Percentiles rank a stretch among this genome's conserved stretches.
Evolutionary conservation across 164 flowering plant genomes (phyloP).

Genomic region (Saururus chinensis): DNA sequence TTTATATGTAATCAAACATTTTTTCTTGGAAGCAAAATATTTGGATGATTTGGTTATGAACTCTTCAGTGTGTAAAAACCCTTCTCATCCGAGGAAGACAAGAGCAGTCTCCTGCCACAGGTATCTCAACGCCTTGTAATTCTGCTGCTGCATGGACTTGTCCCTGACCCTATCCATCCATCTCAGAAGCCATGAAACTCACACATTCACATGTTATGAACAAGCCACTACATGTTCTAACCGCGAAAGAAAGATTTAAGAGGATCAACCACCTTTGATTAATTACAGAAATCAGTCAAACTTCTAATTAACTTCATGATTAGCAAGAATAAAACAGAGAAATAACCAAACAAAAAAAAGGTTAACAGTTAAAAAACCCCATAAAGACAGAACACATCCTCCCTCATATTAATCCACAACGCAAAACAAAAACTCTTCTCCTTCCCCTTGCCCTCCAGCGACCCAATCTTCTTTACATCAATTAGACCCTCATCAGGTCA

Average conservation of each 20-base stretch:
- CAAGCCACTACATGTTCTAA: background rate
- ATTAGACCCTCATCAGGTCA: background rate
- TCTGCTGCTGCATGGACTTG: too few species aligned
- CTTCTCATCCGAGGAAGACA: too few species aligned
- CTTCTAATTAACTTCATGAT: background rate
- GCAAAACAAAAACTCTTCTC: background rate
- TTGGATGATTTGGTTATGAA: too few species aligned
- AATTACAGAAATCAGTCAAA: conserved; percentile 5
- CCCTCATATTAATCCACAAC: background rate
- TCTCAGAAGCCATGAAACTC: too few species aligned
- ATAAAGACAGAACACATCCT: background rate
- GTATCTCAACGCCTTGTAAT: too few species aligned
- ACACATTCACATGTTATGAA: background rate
- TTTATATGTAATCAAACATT: too few species aligned
- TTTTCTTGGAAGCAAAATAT: too few species aligned
- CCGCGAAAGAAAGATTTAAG: too few species aligned
- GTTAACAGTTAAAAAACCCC: conserved; percentile 1
- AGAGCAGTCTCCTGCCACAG: too few species aligned
- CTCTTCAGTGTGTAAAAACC: too few species aligned
- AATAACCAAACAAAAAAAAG: conserved; percentile 1
- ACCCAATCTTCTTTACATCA: background rate
- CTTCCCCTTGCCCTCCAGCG: too few species aligned
- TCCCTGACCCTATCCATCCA: too few species aligned
- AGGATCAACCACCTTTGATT: background rate
- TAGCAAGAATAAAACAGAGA: background rate